A percentile compares a stretch with the other conserved stretches of the same genome.
phyloP scores from a whole-genome alignment of 2,329 filamentous ascomycete species.

The Spiromastix sp. region DNA sequence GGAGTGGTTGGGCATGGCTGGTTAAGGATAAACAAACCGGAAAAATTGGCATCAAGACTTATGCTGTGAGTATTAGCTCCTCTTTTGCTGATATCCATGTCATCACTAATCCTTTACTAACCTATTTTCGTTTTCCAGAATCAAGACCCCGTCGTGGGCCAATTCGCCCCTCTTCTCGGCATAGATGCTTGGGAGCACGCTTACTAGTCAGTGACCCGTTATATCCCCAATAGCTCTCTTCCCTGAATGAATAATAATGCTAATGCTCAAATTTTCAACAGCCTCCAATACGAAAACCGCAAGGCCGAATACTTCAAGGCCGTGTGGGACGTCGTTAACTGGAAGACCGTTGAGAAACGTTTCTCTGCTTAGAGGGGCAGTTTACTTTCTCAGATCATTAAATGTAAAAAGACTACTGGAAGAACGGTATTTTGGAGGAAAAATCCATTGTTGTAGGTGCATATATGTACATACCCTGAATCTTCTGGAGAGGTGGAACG shows the following conservation, averaged over 20 bases:
- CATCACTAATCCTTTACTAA: no score
- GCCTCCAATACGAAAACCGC: conserved; percentile 88
- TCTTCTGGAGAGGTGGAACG: no score
- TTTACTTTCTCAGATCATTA: no score
- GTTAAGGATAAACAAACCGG: conserved; percentile 53
- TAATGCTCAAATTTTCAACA: no score
- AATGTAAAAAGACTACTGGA: no score
- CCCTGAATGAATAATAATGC: no score
- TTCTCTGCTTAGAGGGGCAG: no score
- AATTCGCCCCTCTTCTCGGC: conserved; percentile 71
- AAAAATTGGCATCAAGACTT: conserved; percentile 50
- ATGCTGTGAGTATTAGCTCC: conserved; percentile 37
- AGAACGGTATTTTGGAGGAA: no score
- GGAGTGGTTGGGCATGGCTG: conserved; percentile 54
- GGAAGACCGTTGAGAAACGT: conserved; percentile 76
- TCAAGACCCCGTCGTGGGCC: conserved; percentile 80
- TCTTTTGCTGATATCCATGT: conserved; percentile 1
- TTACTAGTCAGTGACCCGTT: conserved; percentile 55
- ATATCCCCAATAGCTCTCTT: conserved; percentile 1
- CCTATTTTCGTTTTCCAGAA: conserved; percentile 38
- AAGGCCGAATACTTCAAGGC: conserved; percentile 93
- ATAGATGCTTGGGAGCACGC: conserved; percentile 96
- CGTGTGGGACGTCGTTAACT: conserved; percentile 93
- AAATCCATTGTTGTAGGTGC: no score
- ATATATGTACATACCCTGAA: no score